Evolutionary conservation across 225 moss, liverwort and hornwort species (phyloP).

Genomic region (Rhytidiadelphus loreus): DNA sequence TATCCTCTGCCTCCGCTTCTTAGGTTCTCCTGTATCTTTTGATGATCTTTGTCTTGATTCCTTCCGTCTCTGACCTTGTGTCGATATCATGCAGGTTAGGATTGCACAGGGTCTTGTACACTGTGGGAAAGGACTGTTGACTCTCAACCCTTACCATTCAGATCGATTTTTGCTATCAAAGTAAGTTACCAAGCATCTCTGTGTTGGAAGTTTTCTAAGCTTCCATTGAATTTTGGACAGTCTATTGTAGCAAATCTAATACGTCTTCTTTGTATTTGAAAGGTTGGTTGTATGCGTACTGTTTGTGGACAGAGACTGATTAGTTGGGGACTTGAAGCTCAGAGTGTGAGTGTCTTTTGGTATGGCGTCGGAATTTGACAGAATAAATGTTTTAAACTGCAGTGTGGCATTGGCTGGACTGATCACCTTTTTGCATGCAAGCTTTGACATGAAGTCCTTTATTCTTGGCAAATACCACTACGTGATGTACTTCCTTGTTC

Average conservation of each 20-base stretch:
- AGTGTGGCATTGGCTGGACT: constrained; percentile 91
- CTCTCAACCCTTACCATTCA: constrained; percentile 95
- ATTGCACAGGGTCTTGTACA: constrained; percentile 98
- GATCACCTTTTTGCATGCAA: constrained; percentile 91
- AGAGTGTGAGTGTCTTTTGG: neutral
- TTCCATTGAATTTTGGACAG: neutral
- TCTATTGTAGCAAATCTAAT: neutral
- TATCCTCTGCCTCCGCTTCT: neutral
- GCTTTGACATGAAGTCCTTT: constrained; percentile 90
- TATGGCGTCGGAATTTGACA: neutral
- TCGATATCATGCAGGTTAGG: constrained; percentile 60
- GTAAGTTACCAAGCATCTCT: constrained; percentile 25
- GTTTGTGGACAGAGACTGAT: neutral
- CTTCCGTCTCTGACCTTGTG: neutral
- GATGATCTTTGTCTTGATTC: neutral
- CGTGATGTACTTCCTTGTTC: constrained; percentile 83
- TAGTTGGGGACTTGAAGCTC: neutral
- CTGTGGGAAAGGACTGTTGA: constrained; percentile 91
- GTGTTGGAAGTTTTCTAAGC: neutral
- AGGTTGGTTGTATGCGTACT: neutral
- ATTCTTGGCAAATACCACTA: constrained; percentile 97
- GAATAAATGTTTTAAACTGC: constrained; percentile 9
- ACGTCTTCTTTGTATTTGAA: neutral
- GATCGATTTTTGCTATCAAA: constrained; percentile 94
- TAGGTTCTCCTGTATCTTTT: neutral